Conservation (phyloP, 2,329 filamentous ascomycete genomes). For the Niveomyces coronatus region DNA sequence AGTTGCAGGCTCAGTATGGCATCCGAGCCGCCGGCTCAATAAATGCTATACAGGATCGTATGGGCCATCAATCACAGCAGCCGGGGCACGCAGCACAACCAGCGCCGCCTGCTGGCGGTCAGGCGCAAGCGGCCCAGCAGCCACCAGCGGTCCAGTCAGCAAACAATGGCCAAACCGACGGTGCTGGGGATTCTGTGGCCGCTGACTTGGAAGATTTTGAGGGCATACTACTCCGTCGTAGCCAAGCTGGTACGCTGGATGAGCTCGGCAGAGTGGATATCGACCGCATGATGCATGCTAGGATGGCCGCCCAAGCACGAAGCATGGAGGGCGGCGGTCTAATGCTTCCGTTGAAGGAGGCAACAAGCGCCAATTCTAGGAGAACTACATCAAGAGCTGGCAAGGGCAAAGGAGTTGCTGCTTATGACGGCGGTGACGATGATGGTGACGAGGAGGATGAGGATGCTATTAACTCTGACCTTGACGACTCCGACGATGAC, state of each 20-base stretch:
- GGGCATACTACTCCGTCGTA: constrained; percentile 48
- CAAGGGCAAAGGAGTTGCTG: constrained; percentile 27
- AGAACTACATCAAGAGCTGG: constrained; percentile 11
- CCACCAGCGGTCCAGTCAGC: constrained; percentile 17
- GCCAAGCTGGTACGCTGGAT: constrained; percentile 40
- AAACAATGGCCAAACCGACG: constrained; percentile 58
- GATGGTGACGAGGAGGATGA: constrained; percentile 61
- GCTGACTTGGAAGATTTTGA: constrained; percentile 44
- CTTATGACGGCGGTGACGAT: constrained; percentile 56
- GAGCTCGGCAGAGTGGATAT: constrained; percentile 53
- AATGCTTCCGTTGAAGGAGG: constrained; percentile 60
- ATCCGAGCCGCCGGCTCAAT: constrained; percentile 55
- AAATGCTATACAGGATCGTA: constrained; percentile 45
- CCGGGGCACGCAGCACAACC: constrained; percentile 17
- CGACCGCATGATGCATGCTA: constrained; percentile 57
- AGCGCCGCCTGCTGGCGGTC: constrained; percentile 16
- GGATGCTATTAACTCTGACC: constrained; percentile 95
- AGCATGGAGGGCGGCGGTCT: constrained; percentile 65
- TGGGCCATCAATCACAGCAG: constrained; percentile 23
- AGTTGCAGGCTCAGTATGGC: constrained; percentile 51
- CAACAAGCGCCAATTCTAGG: constrained; percentile 28
- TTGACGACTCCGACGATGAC: constrained; percentile 89
- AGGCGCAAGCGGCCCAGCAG: constrained; percentile 24
- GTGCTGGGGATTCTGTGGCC: constrained; percentile 44
- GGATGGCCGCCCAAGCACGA: constrained; percentile 55